These are phyloP conservation scores for Amanita subjunquillea DNA, from an alignment of 768 basidiomycete genomes.

Conservation along the genomic window DNA sequence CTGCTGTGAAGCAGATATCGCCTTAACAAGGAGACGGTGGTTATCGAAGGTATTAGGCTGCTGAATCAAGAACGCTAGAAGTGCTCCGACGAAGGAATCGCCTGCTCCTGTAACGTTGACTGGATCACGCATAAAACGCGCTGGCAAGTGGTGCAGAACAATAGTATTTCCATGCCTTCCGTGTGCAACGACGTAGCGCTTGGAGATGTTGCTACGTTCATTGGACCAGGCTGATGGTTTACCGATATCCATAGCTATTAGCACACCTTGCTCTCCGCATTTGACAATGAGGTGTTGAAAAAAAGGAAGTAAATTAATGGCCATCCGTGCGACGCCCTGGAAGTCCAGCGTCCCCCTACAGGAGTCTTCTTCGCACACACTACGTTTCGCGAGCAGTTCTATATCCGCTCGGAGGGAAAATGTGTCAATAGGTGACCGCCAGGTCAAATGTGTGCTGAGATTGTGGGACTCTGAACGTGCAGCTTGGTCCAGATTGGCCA, in stretches of 20 bases:
- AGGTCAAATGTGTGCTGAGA: constrained; percentile 40
- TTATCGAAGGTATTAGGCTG: constrained; percentile 34
- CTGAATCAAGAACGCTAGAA: constrained; percentile 57
- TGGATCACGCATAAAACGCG: constrained; percentile 30
- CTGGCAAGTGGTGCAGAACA: constrained; percentile 67
- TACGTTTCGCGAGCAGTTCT: constrained; percentile 41
- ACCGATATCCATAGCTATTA: constrained; percentile 50
- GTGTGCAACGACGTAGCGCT: constrained; percentile 42
- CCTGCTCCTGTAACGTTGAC: constrained; percentile 88
- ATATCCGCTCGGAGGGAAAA: constrained; percentile 62
- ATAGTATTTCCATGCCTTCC: constrained; percentile 38
- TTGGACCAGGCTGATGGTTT: constrained; percentile 39
- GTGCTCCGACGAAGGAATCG: constrained; percentile 78
- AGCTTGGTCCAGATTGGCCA: constrained; percentile 46
- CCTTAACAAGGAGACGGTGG: constrained; percentile 29
- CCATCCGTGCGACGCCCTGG: constrained; percentile 72
- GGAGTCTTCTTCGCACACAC: constrained; percentile 28
- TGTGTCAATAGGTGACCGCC: constrained; percentile 59
- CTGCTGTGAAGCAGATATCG: constrained; percentile 48
- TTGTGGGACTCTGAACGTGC: constrained; percentile 33
- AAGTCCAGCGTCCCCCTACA: constrained; percentile 42
- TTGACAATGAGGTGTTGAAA: constrained; percentile 82
- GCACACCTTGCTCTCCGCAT: constrained; percentile 61
- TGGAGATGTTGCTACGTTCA: constrained; percentile 33
- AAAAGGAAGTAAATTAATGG: constrained; percentile 73